Conservation (phyloP, 768 basidiomycete genomes). For the Xerocomellus amylosporus region DNA sequence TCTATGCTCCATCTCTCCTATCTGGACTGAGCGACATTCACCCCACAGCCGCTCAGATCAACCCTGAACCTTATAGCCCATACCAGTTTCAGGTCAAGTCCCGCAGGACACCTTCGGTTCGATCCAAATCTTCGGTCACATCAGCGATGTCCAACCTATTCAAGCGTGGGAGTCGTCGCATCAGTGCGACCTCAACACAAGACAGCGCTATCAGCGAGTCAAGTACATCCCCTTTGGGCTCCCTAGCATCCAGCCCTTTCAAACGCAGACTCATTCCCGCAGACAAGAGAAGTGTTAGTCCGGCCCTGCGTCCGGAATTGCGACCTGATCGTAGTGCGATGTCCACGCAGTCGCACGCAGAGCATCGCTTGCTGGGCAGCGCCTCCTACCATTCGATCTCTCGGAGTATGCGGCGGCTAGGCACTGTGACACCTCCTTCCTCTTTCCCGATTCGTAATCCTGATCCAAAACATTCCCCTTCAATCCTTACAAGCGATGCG, state of each 20-base stretch:
- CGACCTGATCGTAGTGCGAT: constrained; percentile 41
- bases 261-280: constrained; percentile 46
- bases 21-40: constrained; percentile 8
- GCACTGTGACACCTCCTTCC: constrained; percentile 50
- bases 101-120: constrained; percentile 50
- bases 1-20: background rate
- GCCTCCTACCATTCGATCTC: constrained; percentile 40
- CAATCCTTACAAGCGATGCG: constrained; percentile 32
- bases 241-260: constrained; percentile 34
- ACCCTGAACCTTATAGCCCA: constrained; percentile 21
- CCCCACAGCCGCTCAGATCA: constrained; percentile 18
- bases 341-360: constrained; percentile 43
- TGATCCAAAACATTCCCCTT: constrained; percentile 38
- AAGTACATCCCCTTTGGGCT: constrained; percentile 36
- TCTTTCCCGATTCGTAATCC: constrained; percentile 41
- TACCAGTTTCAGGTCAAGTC: constrained; percentile 31
- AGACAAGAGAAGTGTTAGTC: constrained; percentile 33
- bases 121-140: constrained; percentile 50
- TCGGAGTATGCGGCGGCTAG: constrained; percentile 46
- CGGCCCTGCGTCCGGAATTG: constrained; percentile 29
- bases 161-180: constrained; percentile 42
- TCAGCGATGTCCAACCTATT: constrained; percentile 53
- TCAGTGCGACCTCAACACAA: constrained; percentile 40
- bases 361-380: constrained; percentile 19
- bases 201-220: constrained; percentile 42